phyloP scores from a whole-genome alignment of 305 asterid species.

The Petunia hybrid region DNA sequence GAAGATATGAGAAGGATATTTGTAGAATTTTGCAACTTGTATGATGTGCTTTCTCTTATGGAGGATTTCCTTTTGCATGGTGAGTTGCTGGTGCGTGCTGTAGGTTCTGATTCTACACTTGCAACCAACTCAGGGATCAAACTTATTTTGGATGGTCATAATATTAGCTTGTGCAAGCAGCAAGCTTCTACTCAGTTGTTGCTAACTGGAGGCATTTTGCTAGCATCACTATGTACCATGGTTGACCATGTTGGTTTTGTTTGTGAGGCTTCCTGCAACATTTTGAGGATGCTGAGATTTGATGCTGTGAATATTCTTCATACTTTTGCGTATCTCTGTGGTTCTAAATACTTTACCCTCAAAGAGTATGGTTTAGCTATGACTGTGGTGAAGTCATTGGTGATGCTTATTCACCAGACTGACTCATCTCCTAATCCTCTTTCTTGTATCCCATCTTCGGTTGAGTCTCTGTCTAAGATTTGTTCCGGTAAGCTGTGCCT shows the following conservation, averaged over 20 bases:
- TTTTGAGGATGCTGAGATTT: conserved; percentile 52
- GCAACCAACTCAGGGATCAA: conserved; percentile 44
- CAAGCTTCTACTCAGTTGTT: conserved; percentile 62
- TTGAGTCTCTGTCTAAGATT: conserved; percentile 39
- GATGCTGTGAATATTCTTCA: conserved; percentile 70
- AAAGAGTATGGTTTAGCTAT: conserved; percentile 60
- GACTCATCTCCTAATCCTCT: conserved; percentile 36
- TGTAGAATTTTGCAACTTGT: conserved; percentile 56
- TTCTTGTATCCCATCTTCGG: conserved; percentile 41
- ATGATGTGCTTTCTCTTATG: conserved; percentile 60
- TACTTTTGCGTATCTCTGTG: conserved; percentile 73
- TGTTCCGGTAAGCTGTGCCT: conserved; percentile 67
- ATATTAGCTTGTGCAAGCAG: conserved; percentile 48
- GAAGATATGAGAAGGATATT: conserved; percentile 52
- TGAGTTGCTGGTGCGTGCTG: conserved; percentile 55
- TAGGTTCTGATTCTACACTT: conserved; percentile 45
- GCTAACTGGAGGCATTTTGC: conserved; percentile 65
- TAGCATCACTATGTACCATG: conserved; percentile 78
- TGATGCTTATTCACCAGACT: conserved; percentile 64
- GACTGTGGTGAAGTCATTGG: conserved; percentile 75
- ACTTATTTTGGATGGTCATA: conserved; percentile 50
- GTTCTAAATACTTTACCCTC: conserved; percentile 61
- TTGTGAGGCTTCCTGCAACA: conserved; percentile 78
- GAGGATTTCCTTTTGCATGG: conserved; percentile 72
- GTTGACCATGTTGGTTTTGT: conserved; percentile 69